Base-by-base conservation (phyloP, 345 rosid genomes). In the Punica granatum region DNA sequence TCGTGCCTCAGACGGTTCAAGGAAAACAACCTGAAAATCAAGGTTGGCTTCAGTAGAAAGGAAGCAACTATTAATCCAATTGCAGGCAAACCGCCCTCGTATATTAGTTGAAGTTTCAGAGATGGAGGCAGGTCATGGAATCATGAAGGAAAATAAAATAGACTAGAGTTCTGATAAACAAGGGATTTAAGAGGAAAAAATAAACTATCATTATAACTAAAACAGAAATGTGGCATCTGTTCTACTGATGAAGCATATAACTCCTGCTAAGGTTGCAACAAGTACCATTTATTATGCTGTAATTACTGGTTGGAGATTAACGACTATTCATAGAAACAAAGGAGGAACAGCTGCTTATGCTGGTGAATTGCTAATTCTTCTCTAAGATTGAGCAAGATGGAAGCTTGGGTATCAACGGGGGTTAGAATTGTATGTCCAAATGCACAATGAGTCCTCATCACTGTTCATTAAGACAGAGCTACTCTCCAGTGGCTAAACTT, bases 1-100 rank as follows among this genome's bases (percentile, higher is more conserved):
- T 65, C 90, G 86, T 71, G 99, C 99, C 72, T 83, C 95, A 56
- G 90, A 76, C 35, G 96, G 85, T 80, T 91, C 97, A 43, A 93
- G 92, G 76, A 89, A 93, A 76, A 88, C 81, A 80, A 88, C 92
- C 99, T 93, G 82, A 67, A 70, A 70, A 69, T 75, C 1, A 28
- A 14, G 61, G 26, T 21, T 56, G 34, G 18, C 34, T 26, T 32
- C 31, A 34, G 30, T 19, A 51, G 25, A 8, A 67, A 67, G 37
- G 60, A 32, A 67, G 51, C 30, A 66, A 26, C 23, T 53, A 21
- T 53, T 10, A 53, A 54, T 18, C 36, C 63, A 42, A 14, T 19
- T 58, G 3, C 0, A 37, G 53, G 34, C n/a, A 25, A 65, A 46
- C 59, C 44, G 11, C 23, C 15, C 30, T 25, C 21, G 23, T 46